These are phyloP conservation scores for Pulveroboletus sp. DNA, from an alignment of 768 basidiomycete species.

Conservation along the genomic window DNA sequence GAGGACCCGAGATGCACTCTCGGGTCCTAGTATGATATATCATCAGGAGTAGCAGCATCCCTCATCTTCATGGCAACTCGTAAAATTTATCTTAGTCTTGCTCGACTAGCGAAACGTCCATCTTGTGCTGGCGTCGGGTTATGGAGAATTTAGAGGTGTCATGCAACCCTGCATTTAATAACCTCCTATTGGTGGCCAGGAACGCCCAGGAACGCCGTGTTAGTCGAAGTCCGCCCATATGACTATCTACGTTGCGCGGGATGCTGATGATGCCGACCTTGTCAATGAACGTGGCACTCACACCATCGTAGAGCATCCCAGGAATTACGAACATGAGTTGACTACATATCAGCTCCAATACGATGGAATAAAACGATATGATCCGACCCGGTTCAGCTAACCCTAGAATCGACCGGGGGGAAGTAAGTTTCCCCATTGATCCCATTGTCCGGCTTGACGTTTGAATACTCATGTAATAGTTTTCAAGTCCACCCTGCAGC, in stretches of 20 bases:
- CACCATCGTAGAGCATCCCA: no score
- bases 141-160: not conserved
- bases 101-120: not conserved
- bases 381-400: not conserved
- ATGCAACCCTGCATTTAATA: not conserved
- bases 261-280: not conserved
- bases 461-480: not conserved
- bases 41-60: not conserved
- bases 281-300: not conserved
- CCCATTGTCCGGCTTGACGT: not conserved
- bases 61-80: not conserved
- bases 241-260: not conserved
- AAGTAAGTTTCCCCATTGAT: no score
- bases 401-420: not conserved
- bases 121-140: not conserved
- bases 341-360: not conserved
- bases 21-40: no score
- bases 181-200: not conserved
- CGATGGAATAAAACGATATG: not conserved
- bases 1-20: not conserved
- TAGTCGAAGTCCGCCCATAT: not conserved
- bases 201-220: not conserved
- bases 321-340: not conserved
- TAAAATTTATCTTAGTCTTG: not conserved
- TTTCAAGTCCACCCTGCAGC: not conserved